Base-by-base conservation (phyloP, 306 rosid species). In the apple (Malus domestica) region DNA sequence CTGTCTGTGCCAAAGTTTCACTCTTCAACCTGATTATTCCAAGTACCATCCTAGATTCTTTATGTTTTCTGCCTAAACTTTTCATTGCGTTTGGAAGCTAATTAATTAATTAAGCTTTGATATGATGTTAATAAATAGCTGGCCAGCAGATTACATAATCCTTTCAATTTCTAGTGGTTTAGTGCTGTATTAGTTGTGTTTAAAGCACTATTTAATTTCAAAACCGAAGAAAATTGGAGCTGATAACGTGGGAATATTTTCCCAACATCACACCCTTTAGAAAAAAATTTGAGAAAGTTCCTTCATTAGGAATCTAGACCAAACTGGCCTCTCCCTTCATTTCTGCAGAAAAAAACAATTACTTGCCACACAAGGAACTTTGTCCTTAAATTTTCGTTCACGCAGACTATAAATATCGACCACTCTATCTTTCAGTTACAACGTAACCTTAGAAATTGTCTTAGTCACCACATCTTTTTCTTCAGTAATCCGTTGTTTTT, bases 251-350 rank as follows among this genome's bases (percentile, higher is more conserved):
- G 40, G 76, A 71, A 71, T 76, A 70, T 65, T 58, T 61, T 61
- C 54, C 76, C 52, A 70, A 54, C 78, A 54, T 64, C 81, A 55
- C 76, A 70, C 38, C 74, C 57, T 30, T 70, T 58, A 8, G 63
- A 72, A 22, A 64, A 54, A 64, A 9, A 27, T 27, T 29, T 9
- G 44, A 42, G 76, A 54, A 32, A 23, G 49, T 18, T 70, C 22
- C 64, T 44, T 65, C 59, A 14, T 14, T 29, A 54, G 75, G 85
- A 76, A 81, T 81, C 85, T 77, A 25, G 57, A 63, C 81, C 79
- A 71, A 64, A 66, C 66, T 76, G 35, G 35, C 35, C 35, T 33
- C 35, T 33, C 35, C 35, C 35, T 33, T 33, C 35, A 5, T 33
- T 33, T 33, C 46, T 60, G 40, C 55, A 71, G 19, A 19, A 8